phyloP scores from a whole-genome alignment of 2,329 filamentous ascomycete species.

The Fusarium sp. region DNA sequence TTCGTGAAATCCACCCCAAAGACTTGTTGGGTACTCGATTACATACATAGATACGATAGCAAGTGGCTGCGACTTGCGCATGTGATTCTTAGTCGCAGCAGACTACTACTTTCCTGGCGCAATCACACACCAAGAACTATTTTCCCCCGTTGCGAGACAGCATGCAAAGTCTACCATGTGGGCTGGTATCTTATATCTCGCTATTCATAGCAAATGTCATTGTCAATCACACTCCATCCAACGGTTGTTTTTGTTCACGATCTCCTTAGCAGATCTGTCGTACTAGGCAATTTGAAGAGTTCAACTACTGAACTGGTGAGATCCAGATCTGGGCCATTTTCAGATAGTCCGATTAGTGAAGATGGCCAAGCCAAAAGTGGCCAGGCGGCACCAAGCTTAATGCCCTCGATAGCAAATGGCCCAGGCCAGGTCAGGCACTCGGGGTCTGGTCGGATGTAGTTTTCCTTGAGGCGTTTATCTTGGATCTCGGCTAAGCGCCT shows the following conservation, averaged over 20 bases:
- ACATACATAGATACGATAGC: neutral
- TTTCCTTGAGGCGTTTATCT: neutral
- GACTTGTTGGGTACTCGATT: neutral
- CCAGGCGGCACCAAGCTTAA: constrained; percentile 2
- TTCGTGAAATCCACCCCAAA: neutral
- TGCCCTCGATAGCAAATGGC: neutral
- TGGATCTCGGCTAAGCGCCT: constrained; percentile 3
- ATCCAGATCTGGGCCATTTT: neutral
- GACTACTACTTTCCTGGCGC: neutral
- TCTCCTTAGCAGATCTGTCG: neutral
- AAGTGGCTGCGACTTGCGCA: neutral
- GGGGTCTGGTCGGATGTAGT: neutral
- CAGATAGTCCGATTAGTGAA: constrained; percentile 7
- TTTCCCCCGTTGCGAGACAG: neutral
- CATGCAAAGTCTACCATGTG: neutral
- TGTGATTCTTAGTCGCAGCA: constrained; percentile 19
- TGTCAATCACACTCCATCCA: neutral
- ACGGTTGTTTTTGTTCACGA: neutral
- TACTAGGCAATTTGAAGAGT: constrained; percentile 18
- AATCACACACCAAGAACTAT: neutral
- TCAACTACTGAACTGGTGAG: neutral
- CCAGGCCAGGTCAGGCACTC: neutral
- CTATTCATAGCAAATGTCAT: neutral
- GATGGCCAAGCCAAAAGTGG: constrained; percentile 14
- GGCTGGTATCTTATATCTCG: neutral